phyloP scores from a whole-genome alignment of 768 basidiomycete genomes.

The Lactifluus pinguis region DNA sequence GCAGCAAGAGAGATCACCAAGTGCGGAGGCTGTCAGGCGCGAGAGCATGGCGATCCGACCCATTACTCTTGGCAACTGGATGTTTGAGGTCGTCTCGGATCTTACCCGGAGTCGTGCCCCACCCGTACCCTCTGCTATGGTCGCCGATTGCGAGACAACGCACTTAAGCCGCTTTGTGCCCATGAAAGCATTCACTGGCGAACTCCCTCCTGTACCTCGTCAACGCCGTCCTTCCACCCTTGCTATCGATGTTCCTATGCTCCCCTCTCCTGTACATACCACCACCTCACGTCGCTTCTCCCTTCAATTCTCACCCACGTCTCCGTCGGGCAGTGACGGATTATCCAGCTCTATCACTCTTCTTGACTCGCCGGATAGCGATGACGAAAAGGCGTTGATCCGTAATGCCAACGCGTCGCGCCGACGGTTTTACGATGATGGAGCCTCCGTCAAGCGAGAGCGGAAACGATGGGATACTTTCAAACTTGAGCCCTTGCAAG shows the following conservation, averaged over 20 bases:
- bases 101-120: conserved; percentile 34
- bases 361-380: conserved; percentile 33
- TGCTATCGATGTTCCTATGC: conserved; percentile 30
- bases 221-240: conserved; percentile 33
- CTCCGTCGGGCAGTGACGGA: conserved; percentile 18
- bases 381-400: conserved; percentile 33
- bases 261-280: conserved; percentile 30
- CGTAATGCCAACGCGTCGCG: conserved; percentile 19
- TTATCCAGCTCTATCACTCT: conserved; percentile 25
- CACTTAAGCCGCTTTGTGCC: conserved; percentile 32
- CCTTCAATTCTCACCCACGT: conserved; percentile 58
- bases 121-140: conserved; percentile 23
- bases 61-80: conserved; percentile 68
- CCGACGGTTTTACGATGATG: conserved; percentile 1
- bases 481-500: conserved; percentile 18
- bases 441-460: conserved; percentile 23
- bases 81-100: conserved; percentile 72
- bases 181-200: conserved; percentile 25
- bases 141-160: conserved; percentile 22
- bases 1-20: conserved; percentile 30
- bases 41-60: conserved; percentile 45
- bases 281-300: conserved; percentile 37
- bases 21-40: conserved; percentile 28
- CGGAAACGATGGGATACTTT: conserved; percentile 28
- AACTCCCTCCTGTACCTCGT: conserved; percentile 12